These are phyloP conservation scores for Conoideocrella luteorostrata DNA, from an alignment of 2,329 filamentous ascomycete genomes.

Conservation along the genomic window DNA sequence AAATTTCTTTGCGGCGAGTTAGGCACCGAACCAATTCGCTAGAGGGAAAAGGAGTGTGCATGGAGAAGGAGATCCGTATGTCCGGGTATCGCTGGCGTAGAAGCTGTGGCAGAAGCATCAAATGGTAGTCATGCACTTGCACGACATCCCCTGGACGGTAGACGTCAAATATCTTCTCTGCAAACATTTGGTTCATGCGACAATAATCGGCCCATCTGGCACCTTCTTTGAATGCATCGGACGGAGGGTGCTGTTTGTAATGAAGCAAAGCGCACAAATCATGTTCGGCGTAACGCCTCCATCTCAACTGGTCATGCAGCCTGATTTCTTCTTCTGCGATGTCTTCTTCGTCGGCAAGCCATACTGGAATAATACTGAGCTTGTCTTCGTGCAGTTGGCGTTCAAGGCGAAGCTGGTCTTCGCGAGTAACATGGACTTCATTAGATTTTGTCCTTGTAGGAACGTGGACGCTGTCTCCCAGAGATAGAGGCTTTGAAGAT, in stretches of 20 bases:
- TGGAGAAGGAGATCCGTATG: slow-evolving; percentile 88
- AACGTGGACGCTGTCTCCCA: background rate
- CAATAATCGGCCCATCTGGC: slow-evolving; percentile 89
- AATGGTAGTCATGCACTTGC: slow-evolving; percentile 87
- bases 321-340: slow-evolving; percentile 39
- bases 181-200: slow-evolving; percentile 85
- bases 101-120: slow-evolving; percentile 81
- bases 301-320: slow-evolving; percentile 74
- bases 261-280: slow-evolving; percentile 90
- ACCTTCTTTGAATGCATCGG: slow-evolving; percentile 71
- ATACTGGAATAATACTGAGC: slow-evolving; percentile 77
- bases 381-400: slow-evolving; percentile 64
- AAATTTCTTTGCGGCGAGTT: slow-evolving; percentile 76
- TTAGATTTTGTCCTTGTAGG: slow-evolving; percentile 1
- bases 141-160: slow-evolving; percentile 91
- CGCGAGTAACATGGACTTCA: slow-evolving; percentile 39
- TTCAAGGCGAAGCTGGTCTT: slow-evolving; percentile 67
- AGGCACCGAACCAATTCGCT: slow-evolving; percentile 90
- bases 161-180: slow-evolving; percentile 74
- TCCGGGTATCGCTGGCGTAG: slow-evolving; percentile 77
- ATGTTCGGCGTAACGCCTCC: slow-evolving; percentile 84
- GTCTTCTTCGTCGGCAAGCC: slow-evolving; percentile 76
- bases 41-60: slow-evolving; percentile 90
- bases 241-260: slow-evolving; percentile 88
- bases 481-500: slow-evolving; percentile 3